A percentile compares a stretch with the other conserved stretches of the same genome.
These are phyloP conservation scores for Kregervanrija fluxuum DNA, from an alignment of 805 yeast species.

Conservation along the genomic window DNA sequence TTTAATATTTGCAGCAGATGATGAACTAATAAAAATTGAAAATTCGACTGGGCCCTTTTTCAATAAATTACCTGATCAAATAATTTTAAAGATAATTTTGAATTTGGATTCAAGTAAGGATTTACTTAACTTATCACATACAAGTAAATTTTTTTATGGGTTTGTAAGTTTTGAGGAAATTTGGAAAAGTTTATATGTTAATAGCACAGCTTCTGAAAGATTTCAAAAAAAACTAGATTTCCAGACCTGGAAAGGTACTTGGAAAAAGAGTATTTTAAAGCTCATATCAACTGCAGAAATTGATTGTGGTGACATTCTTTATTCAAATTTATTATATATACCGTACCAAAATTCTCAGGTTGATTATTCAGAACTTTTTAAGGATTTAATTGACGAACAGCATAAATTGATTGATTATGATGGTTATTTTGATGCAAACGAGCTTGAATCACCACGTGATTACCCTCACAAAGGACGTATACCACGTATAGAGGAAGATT, in stretches of 20 bases:
- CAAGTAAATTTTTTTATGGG: conserved; percentile 66
- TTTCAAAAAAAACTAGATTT: conserved; percentile 5
- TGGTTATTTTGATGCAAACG: conserved; percentile 9
- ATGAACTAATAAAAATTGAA: conserved; percentile 13
- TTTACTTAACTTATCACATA: conserved; percentile 44
- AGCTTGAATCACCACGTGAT: conserved; percentile 7
- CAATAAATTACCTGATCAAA: conserved; percentile 51
- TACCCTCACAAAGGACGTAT: conserved; percentile 31
- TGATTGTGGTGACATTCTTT: conserved; percentile 41
- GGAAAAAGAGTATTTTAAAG: conserved; percentile 59
- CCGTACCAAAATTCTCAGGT: conserved; percentile 79
- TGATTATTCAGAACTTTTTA: conserved; percentile 45
- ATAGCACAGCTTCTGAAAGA: conserved; percentile 8
- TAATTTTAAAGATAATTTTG: conserved; percentile 46
- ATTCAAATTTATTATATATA: conserved; percentile 72
- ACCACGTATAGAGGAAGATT: conserved; percentile 42
- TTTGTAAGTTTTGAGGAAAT: conserved; percentile 69
- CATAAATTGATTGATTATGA: conserved; percentile 8
- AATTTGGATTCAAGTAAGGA: conserved; percentile 41
- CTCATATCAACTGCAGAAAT: conserved; percentile 27
- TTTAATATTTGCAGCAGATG: conserved; percentile 20
- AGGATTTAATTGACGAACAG: conserved; percentile 43
- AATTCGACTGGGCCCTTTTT: conserved; percentile 47
- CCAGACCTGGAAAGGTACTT: conserved; percentile 64
- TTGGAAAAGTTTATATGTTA: conserved; percentile 61